A percentile compares a stretch with the other conserved stretches of the same genome.
phyloP scores from a whole-genome alignment of 441 rosid species.

The Syzygium malaccense region DNA sequence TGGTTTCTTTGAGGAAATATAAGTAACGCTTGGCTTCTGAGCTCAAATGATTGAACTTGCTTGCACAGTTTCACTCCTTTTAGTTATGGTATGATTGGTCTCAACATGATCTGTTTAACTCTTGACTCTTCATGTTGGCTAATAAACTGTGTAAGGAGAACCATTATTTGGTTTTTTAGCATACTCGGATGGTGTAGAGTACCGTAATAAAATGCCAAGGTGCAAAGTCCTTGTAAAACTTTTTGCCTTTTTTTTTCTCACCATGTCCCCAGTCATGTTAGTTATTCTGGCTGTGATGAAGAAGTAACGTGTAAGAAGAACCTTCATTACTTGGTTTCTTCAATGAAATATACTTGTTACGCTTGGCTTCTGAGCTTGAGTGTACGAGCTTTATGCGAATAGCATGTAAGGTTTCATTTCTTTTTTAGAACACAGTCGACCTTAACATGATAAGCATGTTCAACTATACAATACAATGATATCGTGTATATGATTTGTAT shows the following conservation, averaged over 20 bases:
- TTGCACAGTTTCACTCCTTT: not conserved
- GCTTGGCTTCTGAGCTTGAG: slow-evolving; percentile 1
- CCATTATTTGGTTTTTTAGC: not conserved
- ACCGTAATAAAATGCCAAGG: not conserved
- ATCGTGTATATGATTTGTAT: not conserved
- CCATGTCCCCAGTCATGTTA: not conserved
- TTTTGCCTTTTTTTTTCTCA: not conserved
- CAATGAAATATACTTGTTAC: not conserved
- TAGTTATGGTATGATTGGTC: not conserved
- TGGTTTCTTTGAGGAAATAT: not conserved
- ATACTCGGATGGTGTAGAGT: not conserved
- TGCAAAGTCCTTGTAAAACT: not conserved
- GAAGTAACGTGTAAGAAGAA: not conserved
- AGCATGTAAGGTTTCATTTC: not conserved
- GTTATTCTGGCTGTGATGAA: not conserved
- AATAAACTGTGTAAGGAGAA: no score
- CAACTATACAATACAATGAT: not conserved
- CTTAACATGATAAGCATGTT: not conserved
- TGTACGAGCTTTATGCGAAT: not conserved
- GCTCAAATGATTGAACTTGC: not conserved
- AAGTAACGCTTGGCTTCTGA: slow-evolving; percentile 1
- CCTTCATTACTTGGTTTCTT: not conserved
- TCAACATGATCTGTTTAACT: not conserved
- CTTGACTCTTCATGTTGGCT: no score
- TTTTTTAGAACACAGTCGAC: not conserved